Conservation (phyloP, 345 rosid genomes). For the Jatropha curcas region DNA sequence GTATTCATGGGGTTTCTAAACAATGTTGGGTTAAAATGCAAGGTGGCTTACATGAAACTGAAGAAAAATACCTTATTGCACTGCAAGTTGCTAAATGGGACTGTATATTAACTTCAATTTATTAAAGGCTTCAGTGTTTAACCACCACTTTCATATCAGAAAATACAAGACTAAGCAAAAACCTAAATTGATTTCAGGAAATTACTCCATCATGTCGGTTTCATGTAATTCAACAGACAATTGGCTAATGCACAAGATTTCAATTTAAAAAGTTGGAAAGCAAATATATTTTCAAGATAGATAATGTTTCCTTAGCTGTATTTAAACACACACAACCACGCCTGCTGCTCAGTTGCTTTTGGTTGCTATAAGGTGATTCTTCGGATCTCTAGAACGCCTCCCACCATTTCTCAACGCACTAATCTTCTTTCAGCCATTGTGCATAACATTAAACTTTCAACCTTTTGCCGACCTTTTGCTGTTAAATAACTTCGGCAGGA, state of each 20-base stretch:
- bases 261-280: conserved; percentile 1
- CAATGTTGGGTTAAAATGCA: neutral
- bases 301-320: conserved; percentile 54
- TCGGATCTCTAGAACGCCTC: conserved; percentile 99
- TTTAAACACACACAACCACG: conserved; percentile 93
- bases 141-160: neutral
- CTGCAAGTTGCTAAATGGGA: neutral
- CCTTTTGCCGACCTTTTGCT: conserved; percentile 93
- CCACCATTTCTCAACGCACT: conserved; percentile 99
- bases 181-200: neutral
- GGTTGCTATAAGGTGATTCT: conserved; percentile 67
- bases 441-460: conserved; percentile 98
- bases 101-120: neutral
- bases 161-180: conserved; percentile 13
- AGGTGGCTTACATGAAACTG: neutral
- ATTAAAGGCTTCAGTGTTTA: neutral
- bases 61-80: conserved; percentile 2
- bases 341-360: conserved; percentile 68
- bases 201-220: neutral
- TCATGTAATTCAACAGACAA: neutral
- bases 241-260: neutral
- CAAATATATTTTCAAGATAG: conserved; percentile 8
- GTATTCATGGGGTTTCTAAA: neutral
- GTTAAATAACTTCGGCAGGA: conserved; percentile 83
- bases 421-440: conserved; percentile 99